phyloP scores from a whole-genome alignment of 768 basidiomycete genomes.

The Mycena vulgaris region DNA sequence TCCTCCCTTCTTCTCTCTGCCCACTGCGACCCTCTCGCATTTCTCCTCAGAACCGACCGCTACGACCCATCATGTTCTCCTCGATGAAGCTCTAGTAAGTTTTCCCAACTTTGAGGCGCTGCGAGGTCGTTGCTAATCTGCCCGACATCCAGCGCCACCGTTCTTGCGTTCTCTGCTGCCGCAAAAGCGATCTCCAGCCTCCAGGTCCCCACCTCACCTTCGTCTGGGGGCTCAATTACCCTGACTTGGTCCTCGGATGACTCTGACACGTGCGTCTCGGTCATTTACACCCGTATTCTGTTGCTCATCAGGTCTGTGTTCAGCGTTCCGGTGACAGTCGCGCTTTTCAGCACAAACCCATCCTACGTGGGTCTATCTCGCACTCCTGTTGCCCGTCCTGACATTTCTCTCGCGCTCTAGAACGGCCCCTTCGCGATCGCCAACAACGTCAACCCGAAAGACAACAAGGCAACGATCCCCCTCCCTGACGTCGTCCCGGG shows the following conservation, averaged over 20 bases:
- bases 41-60: not conserved
- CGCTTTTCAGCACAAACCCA: slow-evolving; percentile 1
- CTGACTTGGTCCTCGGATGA: slow-evolving; percentile 24
- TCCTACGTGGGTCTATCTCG: not conserved
- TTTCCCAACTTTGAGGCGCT: not conserved
- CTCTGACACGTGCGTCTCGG: slow-evolving; percentile 9
- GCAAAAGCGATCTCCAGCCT: slow-evolving; percentile 22
- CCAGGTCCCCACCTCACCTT: not conserved
- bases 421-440: slow-evolving; percentile 15
- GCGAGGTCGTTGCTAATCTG: not conserved
- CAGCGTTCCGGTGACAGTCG: not conserved
- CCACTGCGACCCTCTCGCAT: not conserved
- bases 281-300: not conserved
- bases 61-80: not conserved
- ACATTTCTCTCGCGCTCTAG: not conserved
- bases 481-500: slow-evolving; percentile 12
- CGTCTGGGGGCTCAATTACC: not conserved
- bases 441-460: slow-evolving; percentile 11
- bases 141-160: slow-evolving; percentile 1
- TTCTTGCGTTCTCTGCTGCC: slow-evolving; percentile 14
- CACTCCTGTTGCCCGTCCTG: too few relatives aligned
- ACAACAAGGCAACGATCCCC: slow-evolving; percentile 8
- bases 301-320: not conserved
- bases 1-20: slow-evolving; percentile 5
- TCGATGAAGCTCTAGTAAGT: not conserved